These are phyloP conservation scores for Neofusicoccum cordaticola DNA, from an alignment of 2,329 filamentous ascomycete genomes.

Conservation along the genomic window DNA sequence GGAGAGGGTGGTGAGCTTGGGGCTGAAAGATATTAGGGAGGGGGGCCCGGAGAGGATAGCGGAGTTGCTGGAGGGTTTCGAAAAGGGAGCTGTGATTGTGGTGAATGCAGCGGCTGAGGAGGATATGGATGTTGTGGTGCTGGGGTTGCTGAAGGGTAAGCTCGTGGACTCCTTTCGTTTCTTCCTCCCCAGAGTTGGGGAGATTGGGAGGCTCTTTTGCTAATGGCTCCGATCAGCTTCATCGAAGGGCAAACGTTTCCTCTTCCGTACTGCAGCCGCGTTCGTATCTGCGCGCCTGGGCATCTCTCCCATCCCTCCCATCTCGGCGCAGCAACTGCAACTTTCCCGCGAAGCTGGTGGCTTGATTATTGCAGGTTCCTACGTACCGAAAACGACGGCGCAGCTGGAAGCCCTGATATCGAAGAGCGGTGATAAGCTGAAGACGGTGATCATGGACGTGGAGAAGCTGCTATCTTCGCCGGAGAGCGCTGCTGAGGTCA, in stretches of 20 bases:
- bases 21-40: slow-evolving; percentile 47
- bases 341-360: slow-evolving; percentile 66
- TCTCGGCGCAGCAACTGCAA: slow-evolving; percentile 46
- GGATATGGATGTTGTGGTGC: slow-evolving; percentile 56
- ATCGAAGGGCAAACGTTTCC: slow-evolving; percentile 40
- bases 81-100: slow-evolving; percentile 45
- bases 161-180: not conserved
- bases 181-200: too few relatives aligned
- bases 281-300: slow-evolving; percentile 52
- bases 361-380: slow-evolving; percentile 71
- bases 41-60: slow-evolving; percentile 46
- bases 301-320: slow-evolving; percentile 51
- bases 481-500: slow-evolving; percentile 34
- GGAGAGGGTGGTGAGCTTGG: slow-evolving; percentile 45
- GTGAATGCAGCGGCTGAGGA: slow-evolving; percentile 54
- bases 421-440: slow-evolving; percentile 41
- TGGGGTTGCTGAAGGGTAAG: slow-evolving; percentile 42
- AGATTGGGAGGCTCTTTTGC: not conserved
- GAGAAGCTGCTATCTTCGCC: slow-evolving; percentile 45
- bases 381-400: slow-evolving; percentile 66
- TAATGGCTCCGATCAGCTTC: not conserved
- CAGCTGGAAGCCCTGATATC: slow-evolving; percentile 48
- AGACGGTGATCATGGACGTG: slow-evolving; percentile 50
- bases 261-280: slow-evolving; percentile 48
- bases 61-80: slow-evolving; percentile 38